Conservation (phyloP, 306 rosid species). For the Urtica urens region DNA sequence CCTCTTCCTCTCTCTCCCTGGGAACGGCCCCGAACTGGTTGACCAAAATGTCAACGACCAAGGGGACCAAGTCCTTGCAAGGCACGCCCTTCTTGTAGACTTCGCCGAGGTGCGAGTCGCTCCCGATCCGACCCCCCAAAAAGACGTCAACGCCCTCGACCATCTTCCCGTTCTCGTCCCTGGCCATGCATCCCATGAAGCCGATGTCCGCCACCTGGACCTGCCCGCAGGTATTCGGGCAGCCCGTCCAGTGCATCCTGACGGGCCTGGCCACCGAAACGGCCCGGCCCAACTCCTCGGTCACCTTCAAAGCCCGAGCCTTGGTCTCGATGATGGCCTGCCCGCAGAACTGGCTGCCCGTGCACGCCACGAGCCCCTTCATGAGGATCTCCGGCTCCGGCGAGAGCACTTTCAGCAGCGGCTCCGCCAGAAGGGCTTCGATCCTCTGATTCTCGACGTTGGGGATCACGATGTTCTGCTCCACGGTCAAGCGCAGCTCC, state of each 20-base stretch:
- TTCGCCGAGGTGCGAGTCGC: conserved; percentile 83
- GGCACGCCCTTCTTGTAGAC: conserved; percentile 78
- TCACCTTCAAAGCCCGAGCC: conserved; percentile 72
- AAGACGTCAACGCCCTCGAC: conserved; percentile 77
- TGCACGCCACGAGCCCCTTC: conserved; percentile 89
- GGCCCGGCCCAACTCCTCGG: conserved; percentile 67
- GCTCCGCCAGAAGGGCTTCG: conserved; percentile 50
- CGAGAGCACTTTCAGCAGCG: conserved; percentile 47
- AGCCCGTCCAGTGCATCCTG: conserved; percentile 99
- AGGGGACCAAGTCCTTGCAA: conserved; percentile 78
- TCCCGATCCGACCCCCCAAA: conserved; percentile 86
- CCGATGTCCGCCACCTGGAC: conserved; percentile 98
- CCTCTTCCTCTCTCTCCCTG: conserved; percentile 66
- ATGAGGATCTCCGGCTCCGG: conserved; percentile 68
- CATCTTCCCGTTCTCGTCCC: conserved; percentile 74
- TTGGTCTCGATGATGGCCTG: conserved; percentile 95
- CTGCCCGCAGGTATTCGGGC: conserved; percentile 85
- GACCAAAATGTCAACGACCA: conserved; percentile 63
- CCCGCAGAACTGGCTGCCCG: conserved; percentile 89
- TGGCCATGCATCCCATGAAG: conserved; percentile 93
- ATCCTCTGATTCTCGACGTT: conserved; percentile 51
- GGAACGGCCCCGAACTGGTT: conserved; percentile 70
- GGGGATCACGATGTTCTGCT: conserved; percentile 82
- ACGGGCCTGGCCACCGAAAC: conserved; percentile 56
- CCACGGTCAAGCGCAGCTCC: conserved; percentile 77